Conservation (phyloP, 768 basidiomycete species). For the Tulasnella sp. region DNA sequence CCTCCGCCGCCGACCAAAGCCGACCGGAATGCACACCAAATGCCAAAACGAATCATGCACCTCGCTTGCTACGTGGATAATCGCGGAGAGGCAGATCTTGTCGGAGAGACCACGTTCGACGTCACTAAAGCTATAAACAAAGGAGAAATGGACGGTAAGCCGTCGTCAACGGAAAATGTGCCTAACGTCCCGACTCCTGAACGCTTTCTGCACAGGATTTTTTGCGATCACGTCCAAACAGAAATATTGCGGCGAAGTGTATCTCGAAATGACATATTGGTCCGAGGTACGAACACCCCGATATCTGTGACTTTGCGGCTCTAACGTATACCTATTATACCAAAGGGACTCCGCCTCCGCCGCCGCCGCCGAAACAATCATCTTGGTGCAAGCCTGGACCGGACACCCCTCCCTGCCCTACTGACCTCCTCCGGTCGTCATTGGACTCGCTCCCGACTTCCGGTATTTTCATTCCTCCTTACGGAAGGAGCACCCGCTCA, state of each 20-base stretch:
- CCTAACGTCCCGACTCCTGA: not conserved
- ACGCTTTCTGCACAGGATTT: slow-evolving; percentile 66
- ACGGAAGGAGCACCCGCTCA: slow-evolving; percentile 8
- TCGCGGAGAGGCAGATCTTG: slow-evolving; percentile 87
- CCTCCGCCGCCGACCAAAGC: slow-evolving; percentile 67
- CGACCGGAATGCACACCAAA: slow-evolving; percentile 42
- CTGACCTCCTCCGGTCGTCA: too few species aligned
- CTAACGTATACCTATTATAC: slow-evolving; percentile 3
- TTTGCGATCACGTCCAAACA: slow-evolving; percentile 85
- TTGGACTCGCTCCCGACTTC: too few species aligned
- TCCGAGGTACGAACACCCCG: slow-evolving; percentile 61
- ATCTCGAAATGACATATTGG: slow-evolving; percentile 95
- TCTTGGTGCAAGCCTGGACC: slow-evolving; percentile 40
- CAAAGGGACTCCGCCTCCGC: too few species aligned
- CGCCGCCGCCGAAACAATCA: slow-evolving; percentile 60
- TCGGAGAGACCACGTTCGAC: slow-evolving; percentile 86
- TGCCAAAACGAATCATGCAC: slow-evolving; percentile 50
- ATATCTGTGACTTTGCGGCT: slow-evolving; percentile 3
- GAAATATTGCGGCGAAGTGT: slow-evolving; percentile 85
- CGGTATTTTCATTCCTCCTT: slow-evolving; percentile 67
- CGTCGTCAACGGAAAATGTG: not conserved
- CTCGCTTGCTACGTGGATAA: slow-evolving; percentile 96
- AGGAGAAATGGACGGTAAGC: slow-evolving; percentile 93
- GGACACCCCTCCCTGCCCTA: too few species aligned
- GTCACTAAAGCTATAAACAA: slow-evolving; percentile 85